Conservation (phyloP, 306 rosid genomes). For the Nissolia schottii region DNA sequence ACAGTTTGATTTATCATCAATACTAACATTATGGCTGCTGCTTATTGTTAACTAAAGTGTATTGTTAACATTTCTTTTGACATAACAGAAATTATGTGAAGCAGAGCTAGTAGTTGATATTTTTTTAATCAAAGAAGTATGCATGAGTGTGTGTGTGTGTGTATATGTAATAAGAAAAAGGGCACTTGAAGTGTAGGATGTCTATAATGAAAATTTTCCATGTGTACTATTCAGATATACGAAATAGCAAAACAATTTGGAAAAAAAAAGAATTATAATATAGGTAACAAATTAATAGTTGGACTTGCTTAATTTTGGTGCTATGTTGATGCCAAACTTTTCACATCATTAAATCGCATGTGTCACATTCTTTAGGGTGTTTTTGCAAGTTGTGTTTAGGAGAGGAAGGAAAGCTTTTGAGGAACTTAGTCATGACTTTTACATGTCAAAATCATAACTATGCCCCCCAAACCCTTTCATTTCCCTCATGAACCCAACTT, state of each 20-base stretch:
- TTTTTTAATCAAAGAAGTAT: not conserved
- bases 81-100: not conserved
- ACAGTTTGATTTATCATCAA: not conserved
- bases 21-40: not conserved
- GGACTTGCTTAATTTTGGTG: not conserved
- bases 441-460: no score
- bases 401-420: no score
- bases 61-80: not conserved
- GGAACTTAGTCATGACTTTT: no score
- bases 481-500: no score
- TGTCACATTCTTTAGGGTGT: no score
- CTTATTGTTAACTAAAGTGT: not conserved
- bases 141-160: not conserved
- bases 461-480: no score
- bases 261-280: not conserved
- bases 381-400: no score
- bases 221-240: no score
- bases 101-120: not conserved
- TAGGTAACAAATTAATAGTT: not conserved
- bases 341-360: not conserved
- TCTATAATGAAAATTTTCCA: not conserved
- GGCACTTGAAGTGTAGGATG: not conserved
- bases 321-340: not conserved
- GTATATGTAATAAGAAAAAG: not conserved
- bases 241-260: not conserved